Base-by-base conservation (phyloP, 2,329 filamentous ascomycete genomes). In the Verticillium albo-atrum region DNA sequence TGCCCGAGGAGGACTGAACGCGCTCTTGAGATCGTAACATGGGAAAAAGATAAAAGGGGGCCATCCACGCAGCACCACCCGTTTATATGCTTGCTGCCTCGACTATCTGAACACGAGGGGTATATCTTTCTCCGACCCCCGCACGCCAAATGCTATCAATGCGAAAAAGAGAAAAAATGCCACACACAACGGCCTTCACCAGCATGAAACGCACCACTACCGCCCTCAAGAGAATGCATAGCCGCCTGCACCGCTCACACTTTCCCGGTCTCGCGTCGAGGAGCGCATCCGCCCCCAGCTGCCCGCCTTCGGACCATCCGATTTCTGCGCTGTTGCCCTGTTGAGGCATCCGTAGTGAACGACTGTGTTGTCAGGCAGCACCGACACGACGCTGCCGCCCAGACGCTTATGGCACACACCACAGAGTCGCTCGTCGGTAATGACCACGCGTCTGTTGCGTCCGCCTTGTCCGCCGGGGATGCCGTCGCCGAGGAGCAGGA, bases 331-430 rank as follows among this genome's bases (percentile, higher is more conserved):
- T 59, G 70, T 73, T n/a, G 75, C 78, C 63, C 77, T 76, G 61
- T 75, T 85, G 67, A 90, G 79, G 75, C 91, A 95, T 27, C 90
- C 90, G 70, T 94, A 90, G 78, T 95, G 91, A 62, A 95, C 89
- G 17, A 92, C 90, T 27, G 81, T 83, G 71, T 87, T 92, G 76
- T 96, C 90, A 6, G 93, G 91, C 74, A 95, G 83, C 14, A 97
- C 93, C 47, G 93, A 89, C 61, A 98, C 89, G 20, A 97, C 95
- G 72, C 90, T 96, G 1, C 92, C 89, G 1, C 93, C 94, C 64
- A 99, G 84, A 65, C 95, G 82, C 80, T 97, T 98, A 74, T 97
- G 90, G 72, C 95, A 99, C 17, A 96, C 91, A 14, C 90, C 88
- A 72, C 95, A 99, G 58, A 97, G 89, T 56, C 91, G 82, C 70